Evolutionary conservation across 371 early-diverging fungal species (phyloP), one percentile per base, ranked within the genome.

Genomic region (Paramicrosporidium saccamoebae): DNA sequence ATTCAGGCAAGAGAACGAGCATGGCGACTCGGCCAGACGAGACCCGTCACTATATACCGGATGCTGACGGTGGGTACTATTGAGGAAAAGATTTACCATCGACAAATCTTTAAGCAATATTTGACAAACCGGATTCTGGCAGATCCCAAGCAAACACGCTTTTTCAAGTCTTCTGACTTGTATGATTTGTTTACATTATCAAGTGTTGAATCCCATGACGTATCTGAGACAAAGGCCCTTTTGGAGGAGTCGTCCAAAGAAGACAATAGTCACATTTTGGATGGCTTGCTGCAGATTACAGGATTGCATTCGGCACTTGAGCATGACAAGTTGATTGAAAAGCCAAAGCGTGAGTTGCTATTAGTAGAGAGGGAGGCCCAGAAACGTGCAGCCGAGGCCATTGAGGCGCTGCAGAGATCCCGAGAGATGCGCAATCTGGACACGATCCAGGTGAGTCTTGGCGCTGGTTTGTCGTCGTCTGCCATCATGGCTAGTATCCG

Each of bases 61-160:
- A 43, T 97, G n/a, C 78, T 92, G 66, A 75, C 81, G 8, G 59
- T 65, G 7, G 82, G 86, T 3, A 92, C 94, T 0, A 86, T 95
- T 18, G 96, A 95, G 35, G 90, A 90, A 41, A 92, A 90, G 42
- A 81, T 90, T 3, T 81, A 81, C 40, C 81, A 88, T 36, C 59
- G 82, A 7, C 88, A 94, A 41, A 78, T 96, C 15, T 90, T 81
- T 44, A 96, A 96, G 37, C 74, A 79, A 36, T 72, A 81, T 27
- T 31, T 96, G 33, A 65, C 84, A 10, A 74, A 82, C 55, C 82
- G 79, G 42, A 73, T 96, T 14, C 48, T 94, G 14, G 64, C 67
- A 20, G 81, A 88, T 23, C 90, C 92, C 2, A 60, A 65, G 22
- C 77, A 81, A 30, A 50, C 52, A 32, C 54, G 81, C 18, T 79